phyloP scores from a whole-genome alignment of 805 yeast species.

The Tetrapisispora pingtungensis region DNA sequence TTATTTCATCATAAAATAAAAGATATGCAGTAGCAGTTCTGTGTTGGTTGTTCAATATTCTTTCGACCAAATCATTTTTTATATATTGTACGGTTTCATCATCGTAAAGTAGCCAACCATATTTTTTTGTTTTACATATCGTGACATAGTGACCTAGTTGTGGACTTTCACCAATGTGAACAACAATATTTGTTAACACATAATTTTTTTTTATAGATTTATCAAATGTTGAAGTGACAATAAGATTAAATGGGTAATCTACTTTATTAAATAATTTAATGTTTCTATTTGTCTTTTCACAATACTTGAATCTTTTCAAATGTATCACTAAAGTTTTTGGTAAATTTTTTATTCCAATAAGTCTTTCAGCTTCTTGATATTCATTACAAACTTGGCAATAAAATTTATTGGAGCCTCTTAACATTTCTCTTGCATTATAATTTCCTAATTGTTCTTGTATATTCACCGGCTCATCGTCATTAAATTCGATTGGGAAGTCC shows the following conservation, averaged over 20 bases:
- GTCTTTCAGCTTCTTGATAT: slow-evolving; percentile 86
- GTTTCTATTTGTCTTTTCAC: slow-evolving; percentile 68
- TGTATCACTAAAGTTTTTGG: slow-evolving; percentile 78
- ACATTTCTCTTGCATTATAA: slow-evolving; percentile 74
- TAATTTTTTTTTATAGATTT: slow-evolving; percentile 43
- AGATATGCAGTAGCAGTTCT: slow-evolving; percentile 88
- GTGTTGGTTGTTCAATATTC: slow-evolving; percentile 79
- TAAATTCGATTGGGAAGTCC: slow-evolving; percentile 82
- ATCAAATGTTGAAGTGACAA: slow-evolving; percentile 45
- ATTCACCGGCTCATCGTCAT: slow-evolving; percentile 62
- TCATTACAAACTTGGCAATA: slow-evolving; percentile 86
- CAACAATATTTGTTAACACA: slow-evolving; percentile 76
- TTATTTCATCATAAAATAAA: slow-evolving; percentile 59
- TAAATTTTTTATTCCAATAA: slow-evolving; percentile 66
- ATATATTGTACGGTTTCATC: slow-evolving; percentile 91
- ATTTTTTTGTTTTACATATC: slow-evolving; percentile 62
- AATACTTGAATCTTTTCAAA: slow-evolving; percentile 83
- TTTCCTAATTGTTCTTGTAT: slow-evolving; percentile 35
- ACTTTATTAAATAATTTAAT: slow-evolving; percentile 80
- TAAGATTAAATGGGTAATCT: slow-evolving; percentile 62
- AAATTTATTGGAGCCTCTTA: slow-evolving; percentile 80
- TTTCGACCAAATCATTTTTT: slow-evolving; percentile 68
- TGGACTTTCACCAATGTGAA: slow-evolving; percentile 96
- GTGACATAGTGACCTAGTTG: slow-evolving; percentile 95
- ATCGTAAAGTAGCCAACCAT: slow-evolving; percentile 88